Evolutionary conservation across 2,329 filamentous ascomycete genomes (phyloP), one percentile per base, ranked within the genome.

Genomic region (Aspergillus hortae): DNA sequence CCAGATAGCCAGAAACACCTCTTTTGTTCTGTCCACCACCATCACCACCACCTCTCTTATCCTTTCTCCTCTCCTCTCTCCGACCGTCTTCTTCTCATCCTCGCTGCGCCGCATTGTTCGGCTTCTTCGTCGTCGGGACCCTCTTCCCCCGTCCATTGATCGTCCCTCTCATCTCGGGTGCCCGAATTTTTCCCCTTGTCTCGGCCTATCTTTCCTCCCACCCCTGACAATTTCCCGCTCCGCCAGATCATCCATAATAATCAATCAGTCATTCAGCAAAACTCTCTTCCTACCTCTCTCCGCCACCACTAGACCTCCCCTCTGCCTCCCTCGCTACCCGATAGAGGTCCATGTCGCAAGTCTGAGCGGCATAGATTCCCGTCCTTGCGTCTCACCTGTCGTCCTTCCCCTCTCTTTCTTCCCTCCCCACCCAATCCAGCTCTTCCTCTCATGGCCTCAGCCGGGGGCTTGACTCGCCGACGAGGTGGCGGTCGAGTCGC

Each of bases 391-490:
- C 48, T 51, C 41, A 53, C 51, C 27, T 52, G 47, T 47, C 32
- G 49, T 47, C 47, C 46, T 52, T 51, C 51, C 55, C 49, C 41
- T 53, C 48, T 50, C 46, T 49, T 51, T 40, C 19, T 48, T 49
- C 56, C 19, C 51, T 50, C 55, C 44, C 58, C 46, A 46, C 53
- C 52, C 43, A 51, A 25, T 46, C 46, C 57, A 51, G 48, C 50
- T 54, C 53, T 52, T 52, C 54, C 52, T 55, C 65, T 61, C 60
- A 87, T 87, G 84, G 80, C 82, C 74, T 80, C 82, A 70, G 78
- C 81, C 80, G 88, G 79, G 80, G 89, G 82, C 80, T 83, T 81
- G 80, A 89, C 79, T 75, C 80, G 87, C 72, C 78, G 86, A 68
- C 82, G 85, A 76, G 86, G 82, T 69, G 85, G 81, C 63, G 84